Percentiles rank a stretch among this genome's conserved stretches.
These are phyloP conservation scores for Fusarium denticulatum DNA, from an alignment of 2,329 filamentous ascomycete species.

Conservation along the genomic window DNA sequence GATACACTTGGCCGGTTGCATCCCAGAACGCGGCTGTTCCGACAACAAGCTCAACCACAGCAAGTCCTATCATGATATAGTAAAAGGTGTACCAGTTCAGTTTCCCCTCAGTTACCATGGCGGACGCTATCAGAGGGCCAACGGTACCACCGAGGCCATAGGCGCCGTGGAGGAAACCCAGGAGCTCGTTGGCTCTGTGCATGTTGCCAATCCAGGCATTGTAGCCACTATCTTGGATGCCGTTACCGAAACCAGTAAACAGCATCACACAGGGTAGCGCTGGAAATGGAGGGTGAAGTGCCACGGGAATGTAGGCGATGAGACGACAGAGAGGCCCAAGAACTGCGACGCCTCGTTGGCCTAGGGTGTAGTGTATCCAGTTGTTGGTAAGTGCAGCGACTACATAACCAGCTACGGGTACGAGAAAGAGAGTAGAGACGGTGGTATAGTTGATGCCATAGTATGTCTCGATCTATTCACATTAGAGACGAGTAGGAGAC, in stretches of 20 bases:
- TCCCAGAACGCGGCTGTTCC: slow-evolving; percentile 69
- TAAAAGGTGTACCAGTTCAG: slow-evolving; percentile 79
- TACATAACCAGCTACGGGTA: slow-evolving; percentile 73
- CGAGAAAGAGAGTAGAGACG: slow-evolving; percentile 73
- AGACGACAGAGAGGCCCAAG: slow-evolving; percentile 71
- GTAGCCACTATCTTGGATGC: slow-evolving; percentile 70
- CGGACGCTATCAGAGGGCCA: slow-evolving; percentile 75
- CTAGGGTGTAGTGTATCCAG: slow-evolving; percentile 69
- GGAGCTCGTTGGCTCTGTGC: slow-evolving; percentile 75
- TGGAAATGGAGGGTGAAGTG: slow-evolving; percentile 75
- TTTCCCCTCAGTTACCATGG: slow-evolving; percentile 71
- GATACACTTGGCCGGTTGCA: slow-evolving; percentile 66
- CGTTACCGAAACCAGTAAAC: slow-evolving; percentile 76
- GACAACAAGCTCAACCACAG: slow-evolving; percentile 64
- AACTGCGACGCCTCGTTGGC: slow-evolving; percentile 77
- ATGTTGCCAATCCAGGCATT: slow-evolving; percentile 75
- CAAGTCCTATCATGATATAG: slow-evolving; percentile 74
- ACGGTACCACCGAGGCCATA: slow-evolving; percentile 79
- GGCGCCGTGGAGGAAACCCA: slow-evolving; percentile 76
- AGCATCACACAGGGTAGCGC: slow-evolving; percentile 72
- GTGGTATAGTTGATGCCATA: slow-evolving; percentile 70
- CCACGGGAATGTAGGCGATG: slow-evolving; percentile 71
- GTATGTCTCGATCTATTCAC: slow-evolving; percentile 53
- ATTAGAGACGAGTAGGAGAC: background rate
- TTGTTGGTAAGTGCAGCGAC: slow-evolving; percentile 72